Base-by-base conservation (phyloP, 208 protist species). In the Crithidia expoeki region DNA sequence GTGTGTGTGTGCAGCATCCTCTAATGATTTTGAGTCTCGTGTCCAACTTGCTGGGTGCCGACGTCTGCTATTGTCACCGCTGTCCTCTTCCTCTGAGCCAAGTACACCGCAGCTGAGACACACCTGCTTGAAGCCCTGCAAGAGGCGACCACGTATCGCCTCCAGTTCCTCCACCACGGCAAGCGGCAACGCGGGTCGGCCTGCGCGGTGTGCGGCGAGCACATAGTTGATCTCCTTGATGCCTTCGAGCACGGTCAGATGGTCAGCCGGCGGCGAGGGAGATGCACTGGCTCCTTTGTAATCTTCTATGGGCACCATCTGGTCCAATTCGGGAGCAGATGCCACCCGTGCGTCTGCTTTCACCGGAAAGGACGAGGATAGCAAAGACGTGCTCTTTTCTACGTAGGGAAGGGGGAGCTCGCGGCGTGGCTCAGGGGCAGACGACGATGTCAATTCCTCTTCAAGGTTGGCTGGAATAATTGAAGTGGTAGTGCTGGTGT, bases 191-290 rank as follows among this genome's bases (percentile, higher is more conserved):
- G 53, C 11, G 7, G 76, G 70, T 7, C 28, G 65, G 16, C 71
- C 66, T 0, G 36, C 52, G n/a, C 61, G 63, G 50, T 81, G 76
- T 0, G 70, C 66, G 3, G 65, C 68, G 40, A 88, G 57, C 30
- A 88, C 55, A 36, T 72, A 67, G 34, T 83, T 74, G 71, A 89
- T 85, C 32, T 83, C 71, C 23, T 53, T 51, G 16, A 85, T 44
- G 16, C 75, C 76, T 19, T 82, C 72, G 51, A 73, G 47, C 57
- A 74, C 52, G 5, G 73, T 64, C 16, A 47, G 65, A 17, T 65
- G 42, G 52, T 66, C 66, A 1, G 27, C 46, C 21, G 65, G 62
- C 6, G 59, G 36, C 7, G 69, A 56, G 23, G 53, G 27, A 38
- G 57, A 23, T 49, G 46, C 42, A 47, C 9, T 17, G 5, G 42